phyloP scores from a whole-genome alignment of 495 filamentous ascomycete genomes.

The Penicillium maclennaniae region DNA sequence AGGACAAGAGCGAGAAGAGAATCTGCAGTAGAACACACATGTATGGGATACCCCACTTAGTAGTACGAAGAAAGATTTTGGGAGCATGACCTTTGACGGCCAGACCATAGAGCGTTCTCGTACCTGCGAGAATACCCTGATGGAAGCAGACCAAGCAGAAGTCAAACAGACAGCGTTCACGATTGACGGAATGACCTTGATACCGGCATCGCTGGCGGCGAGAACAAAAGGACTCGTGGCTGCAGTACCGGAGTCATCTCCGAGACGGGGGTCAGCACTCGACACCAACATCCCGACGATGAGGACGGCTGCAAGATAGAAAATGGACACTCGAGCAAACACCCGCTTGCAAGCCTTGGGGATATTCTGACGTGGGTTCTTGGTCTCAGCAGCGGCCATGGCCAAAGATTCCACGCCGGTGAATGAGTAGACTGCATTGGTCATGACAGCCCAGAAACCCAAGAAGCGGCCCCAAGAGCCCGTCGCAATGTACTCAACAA shows the following conservation, averaged over 20 bases:
- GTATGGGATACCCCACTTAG: constrained; percentile 58
- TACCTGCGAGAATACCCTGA: constrained; percentile 46
- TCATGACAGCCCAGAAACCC: constrained; percentile 58
- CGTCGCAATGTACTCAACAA: constrained; percentile 43
- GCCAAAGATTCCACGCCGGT: constrained; percentile 52
- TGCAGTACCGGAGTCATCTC: constrained; percentile 32
- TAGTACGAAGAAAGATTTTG: constrained; percentile 51
- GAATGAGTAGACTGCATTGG: constrained; percentile 56
- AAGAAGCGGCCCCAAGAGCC: constrained; percentile 46
- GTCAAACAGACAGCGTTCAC: constrained; percentile 49
- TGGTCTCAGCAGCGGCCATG: constrained; percentile 49
- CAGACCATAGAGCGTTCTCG: constrained; percentile 44
- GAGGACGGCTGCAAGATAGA: constrained; percentile 43
- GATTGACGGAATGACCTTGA: constrained; percentile 46
- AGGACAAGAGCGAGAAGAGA: constrained; percentile 54
- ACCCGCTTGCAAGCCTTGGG: constrained; percentile 45
- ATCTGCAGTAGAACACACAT: constrained; percentile 51
- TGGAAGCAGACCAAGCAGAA: constrained; percentile 48
- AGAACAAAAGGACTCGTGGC: constrained; percentile 55
- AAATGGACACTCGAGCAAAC: constrained; percentile 40
- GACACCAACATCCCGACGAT: constrained; percentile 48
- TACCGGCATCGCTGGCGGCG: constrained; percentile 36
- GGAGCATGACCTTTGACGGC: constrained; percentile 45
- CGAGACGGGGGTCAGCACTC: constrained; percentile 46
- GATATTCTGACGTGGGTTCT: constrained; percentile 40